Evolutionary conservation across 306 rosid species (phyloP), one percentile per base, ranked within the genome.

Genomic region (Sesbania bispinosa): DNA sequence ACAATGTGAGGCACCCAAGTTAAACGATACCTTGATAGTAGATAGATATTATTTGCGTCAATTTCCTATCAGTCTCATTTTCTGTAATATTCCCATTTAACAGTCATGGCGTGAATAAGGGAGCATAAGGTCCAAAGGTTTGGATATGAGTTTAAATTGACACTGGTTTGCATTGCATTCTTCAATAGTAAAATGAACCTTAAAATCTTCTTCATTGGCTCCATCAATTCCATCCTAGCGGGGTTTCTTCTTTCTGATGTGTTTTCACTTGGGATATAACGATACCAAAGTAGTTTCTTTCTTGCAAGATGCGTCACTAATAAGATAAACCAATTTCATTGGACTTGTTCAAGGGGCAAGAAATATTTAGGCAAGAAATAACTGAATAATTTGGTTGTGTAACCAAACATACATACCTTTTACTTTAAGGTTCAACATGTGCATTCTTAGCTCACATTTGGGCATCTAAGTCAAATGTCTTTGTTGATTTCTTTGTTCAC

Each of bases 381-480:
- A 46, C 19, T 50, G 16, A 15, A 46, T 35, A 70, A 26, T 59
- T 79, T 20, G 79, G 30, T 48, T 19, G 26, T 65, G 35, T 19
- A 2, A 24, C 41, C 54, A 77, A 74, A 39, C 60, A 71, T 55
- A n/a, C n/a, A n/a, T n/a, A n/a, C n/a, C n/a, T n/a, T n/a, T n/a
- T 69, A 16, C 32, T 36, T 55, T 41, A 33, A 27, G 69, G 70
- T 67, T 59, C 26, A 46, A 38, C 71, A 42, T 3, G 54, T 38
- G 53, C 52, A 59, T 30, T 23, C 59, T 58, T 79, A 41, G 43
- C 26, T 48, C 18, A 47, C 46, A 15, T 10, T 32, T 10, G 65
- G 32, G 51, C 29, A 50, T 65, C 47, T 30, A 47, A 35, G 58
- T 79, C 66, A 57, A 48, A 36, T 35, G 13, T 15, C 23, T 46